Percentiles rank a stretch among this genome's conserved stretches.
These are phyloP conservation scores for Solanum aculeatissimum DNA, from an alignment of 305 asterid genomes.

Conservation along the genomic window DNA sequence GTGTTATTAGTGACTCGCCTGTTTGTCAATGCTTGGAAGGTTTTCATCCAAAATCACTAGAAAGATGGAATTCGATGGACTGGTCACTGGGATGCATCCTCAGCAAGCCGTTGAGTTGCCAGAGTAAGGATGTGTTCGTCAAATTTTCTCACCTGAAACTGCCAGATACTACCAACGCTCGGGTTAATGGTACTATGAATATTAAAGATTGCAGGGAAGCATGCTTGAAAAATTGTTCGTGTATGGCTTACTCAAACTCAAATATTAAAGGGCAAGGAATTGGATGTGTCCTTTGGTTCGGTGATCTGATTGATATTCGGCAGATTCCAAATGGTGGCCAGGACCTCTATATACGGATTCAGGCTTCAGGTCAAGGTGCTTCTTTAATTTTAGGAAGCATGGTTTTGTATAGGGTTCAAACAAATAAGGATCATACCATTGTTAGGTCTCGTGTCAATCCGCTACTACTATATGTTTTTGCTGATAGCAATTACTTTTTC, in stretches of 20 bases:
- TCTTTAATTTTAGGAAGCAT: not conserved
- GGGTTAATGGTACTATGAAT: constrained; percentile 20
- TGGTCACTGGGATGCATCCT: constrained; percentile 37
- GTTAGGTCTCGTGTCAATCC: not conserved
- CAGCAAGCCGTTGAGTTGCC: constrained; percentile 20
- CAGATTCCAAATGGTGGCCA: constrained; percentile 24
- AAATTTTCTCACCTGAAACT: constrained; percentile 24
- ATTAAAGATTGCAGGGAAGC: constrained; percentile 27
- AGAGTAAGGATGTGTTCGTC: constrained; percentile 15
- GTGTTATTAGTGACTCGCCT: constrained; percentile 18
- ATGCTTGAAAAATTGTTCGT: constrained; percentile 44
- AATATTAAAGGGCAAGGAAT: constrained; percentile 25
- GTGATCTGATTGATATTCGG: constrained; percentile 34
- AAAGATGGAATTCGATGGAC: constrained; percentile 22
- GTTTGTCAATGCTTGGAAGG: constrained; percentile 36
- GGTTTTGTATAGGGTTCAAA: not conserved
- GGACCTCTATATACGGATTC: constrained; percentile 30
- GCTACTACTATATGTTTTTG: not conserved
- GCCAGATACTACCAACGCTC: constrained; percentile 27
- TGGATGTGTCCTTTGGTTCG: constrained; percentile 45
- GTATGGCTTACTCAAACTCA: constrained; percentile 36
- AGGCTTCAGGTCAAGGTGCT: constrained; percentile 20
- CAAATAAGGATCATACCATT: not conserved
- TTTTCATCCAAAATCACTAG: constrained; percentile 22
- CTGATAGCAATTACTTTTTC: not conserved